phyloP scores from a whole-genome alignment of 106 monocot genomes.

The Triglochin maritima region DNA sequence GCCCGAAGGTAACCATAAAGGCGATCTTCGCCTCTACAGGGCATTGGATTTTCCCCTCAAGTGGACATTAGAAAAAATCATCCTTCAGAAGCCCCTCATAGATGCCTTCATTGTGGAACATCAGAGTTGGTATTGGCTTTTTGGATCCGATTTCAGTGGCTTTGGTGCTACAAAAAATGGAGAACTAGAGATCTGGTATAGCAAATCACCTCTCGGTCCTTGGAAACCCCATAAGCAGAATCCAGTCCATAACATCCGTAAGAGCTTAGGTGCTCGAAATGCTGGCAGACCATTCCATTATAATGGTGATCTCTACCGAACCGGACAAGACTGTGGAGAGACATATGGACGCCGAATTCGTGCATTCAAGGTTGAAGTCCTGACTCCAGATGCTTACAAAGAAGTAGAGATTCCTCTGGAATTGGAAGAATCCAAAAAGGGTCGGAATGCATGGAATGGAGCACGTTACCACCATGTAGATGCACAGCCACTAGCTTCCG shows the following conservation, averaged over 20 bases:
- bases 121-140: conserved; percentile 50
- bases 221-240: conserved; percentile 73
- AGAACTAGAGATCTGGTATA: conserved; percentile 80
- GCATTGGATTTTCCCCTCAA: conserved; percentile 59
- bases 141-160: conserved; percentile 74
- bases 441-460: conserved; percentile 77
- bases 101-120: conserved; percentile 68
- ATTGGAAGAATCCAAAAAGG: conserved; percentile 54
- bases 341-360: conserved; percentile 61
- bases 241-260: conserved; percentile 42
- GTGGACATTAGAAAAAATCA: conserved; percentile 72
- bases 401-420: conserved; percentile 68
- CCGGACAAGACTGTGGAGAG: conserved; percentile 68
- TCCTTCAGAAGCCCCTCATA: conserved; percentile 64
- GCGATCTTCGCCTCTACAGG: conserved; percentile 74
- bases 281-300: conserved; percentile 74
- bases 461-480: conserved; percentile 81
- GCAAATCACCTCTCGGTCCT: conserved; percentile 61
- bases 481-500: conserved; percentile 51
- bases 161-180: conserved; percentile 54
- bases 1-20: conserved; percentile 81
- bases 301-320: conserved; percentile 50
- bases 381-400: conserved; percentile 46
- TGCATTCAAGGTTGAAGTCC: conserved; percentile 48
- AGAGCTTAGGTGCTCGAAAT: conserved; percentile 73